These are phyloP conservation scores for Colletotrichum somersetense DNA, from an alignment of 2,329 filamentous ascomycete genomes.

Conservation along the genomic window DNA sequence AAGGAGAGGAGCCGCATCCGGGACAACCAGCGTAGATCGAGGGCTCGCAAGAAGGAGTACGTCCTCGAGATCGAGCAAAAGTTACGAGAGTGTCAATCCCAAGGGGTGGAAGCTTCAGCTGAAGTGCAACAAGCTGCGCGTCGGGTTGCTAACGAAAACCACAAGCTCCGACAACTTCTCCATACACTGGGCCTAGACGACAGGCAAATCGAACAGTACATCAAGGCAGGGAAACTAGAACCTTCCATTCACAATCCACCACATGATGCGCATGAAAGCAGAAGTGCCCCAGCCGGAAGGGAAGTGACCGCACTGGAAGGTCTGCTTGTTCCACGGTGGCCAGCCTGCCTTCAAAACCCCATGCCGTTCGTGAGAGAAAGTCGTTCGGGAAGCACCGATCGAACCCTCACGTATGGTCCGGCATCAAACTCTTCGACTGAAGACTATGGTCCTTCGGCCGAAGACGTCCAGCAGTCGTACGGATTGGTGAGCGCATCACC, in stretches of 20 bases:
- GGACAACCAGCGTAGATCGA: conserved; percentile 83
- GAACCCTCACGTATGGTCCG: neutral
- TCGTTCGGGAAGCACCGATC: neutral
- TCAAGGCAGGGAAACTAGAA: conserved; percentile 46
- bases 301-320: conserved; percentile 50
- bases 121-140: conserved; percentile 79
- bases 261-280: neutral
- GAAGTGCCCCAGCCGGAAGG: neutral
- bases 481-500: neutral
- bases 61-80: conserved; percentile 76
- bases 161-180: conserved; percentile 70
- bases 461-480: conserved; percentile 15
- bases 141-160: conserved; percentile 78
- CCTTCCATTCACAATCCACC: neutral
- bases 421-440: conserved; percentile 22
- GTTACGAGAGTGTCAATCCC: conserved; percentile 71
- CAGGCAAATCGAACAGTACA: conserved; percentile 62
- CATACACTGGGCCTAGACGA: conserved; percentile 68
- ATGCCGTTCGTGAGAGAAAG: conserved; percentile 43
- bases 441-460: conserved; percentile 13
- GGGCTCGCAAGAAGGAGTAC: conserved; percentile 80
- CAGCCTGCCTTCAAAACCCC: conserved; percentile 47
- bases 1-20: conserved; percentile 66
- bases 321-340: conserved; percentile 53
- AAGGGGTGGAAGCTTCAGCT: conserved; percentile 76